Conservation (phyloP, 495 filamentous ascomycete genomes). For the Ascobolus immersus region DNA sequence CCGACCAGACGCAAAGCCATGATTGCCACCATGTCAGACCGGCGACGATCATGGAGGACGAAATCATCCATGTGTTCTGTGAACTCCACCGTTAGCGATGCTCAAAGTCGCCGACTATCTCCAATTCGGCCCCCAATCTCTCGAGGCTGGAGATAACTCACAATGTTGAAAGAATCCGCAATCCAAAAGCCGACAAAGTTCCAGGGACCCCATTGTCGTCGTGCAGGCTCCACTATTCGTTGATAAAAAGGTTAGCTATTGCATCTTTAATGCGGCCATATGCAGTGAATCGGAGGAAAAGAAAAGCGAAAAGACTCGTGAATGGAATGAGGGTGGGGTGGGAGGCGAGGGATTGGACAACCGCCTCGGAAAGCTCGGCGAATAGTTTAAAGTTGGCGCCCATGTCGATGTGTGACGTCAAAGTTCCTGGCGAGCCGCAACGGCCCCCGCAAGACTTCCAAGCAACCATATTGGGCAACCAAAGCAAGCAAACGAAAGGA, state of each 20-base stretch:
- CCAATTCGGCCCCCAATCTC: neutral
- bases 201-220: slow-evolving; percentile 65
- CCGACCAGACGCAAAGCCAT: slow-evolving; percentile 66
- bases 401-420: too few relatives aligned
- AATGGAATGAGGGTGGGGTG: too few relatives aligned
- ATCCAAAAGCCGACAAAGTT: slow-evolving; percentile 87
- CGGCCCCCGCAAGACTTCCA: neutral
- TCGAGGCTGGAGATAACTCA: slow-evolving; percentile 16
- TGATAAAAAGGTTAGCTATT: slow-evolving; percentile 3
- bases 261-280: neutral
- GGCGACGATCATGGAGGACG: slow-evolving; percentile 49
- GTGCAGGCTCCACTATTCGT: slow-evolving; percentile 50
- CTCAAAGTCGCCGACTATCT: neutral
- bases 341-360: too few relatives aligned
- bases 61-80: slow-evolving; percentile 91
- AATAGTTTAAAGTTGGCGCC: too few relatives aligned
- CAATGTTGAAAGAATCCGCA: slow-evolving; percentile 84
- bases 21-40: slow-evolving; percentile 90
- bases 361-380: too few relatives aligned
- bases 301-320: too few relatives aligned
- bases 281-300: too few relatives aligned
- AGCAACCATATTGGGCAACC: neutral
- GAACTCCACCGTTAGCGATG: neutral
- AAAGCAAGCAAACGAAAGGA: neutral
- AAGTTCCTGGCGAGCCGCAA: too few relatives aligned